Evolutionary conservation across 495 filamentous ascomycete species (phyloP).

Genomic region (Aspergillus haitiensis): DNA sequence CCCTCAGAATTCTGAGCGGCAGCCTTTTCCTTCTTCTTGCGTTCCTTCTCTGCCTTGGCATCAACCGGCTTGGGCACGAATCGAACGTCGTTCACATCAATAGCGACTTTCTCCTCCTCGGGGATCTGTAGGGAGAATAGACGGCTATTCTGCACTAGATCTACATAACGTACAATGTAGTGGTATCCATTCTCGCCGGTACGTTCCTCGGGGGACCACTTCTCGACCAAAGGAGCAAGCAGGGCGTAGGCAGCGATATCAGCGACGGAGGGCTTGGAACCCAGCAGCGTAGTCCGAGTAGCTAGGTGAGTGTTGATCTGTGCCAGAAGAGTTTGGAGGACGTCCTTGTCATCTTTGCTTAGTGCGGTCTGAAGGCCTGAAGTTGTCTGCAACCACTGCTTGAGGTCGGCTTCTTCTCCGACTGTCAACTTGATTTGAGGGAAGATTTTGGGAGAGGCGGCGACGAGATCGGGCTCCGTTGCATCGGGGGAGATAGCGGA

Average conservation of each 20-base stretch:
- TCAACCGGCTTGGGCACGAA: conserved; percentile 80
- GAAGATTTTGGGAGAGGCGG: conserved; percentile 61
- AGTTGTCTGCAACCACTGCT: conserved; percentile 79
- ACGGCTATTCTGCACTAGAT: conserved; percentile 89
- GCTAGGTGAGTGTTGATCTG: conserved; percentile 83
- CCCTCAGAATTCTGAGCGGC: conserved; percentile 49
- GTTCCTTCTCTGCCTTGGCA: conserved; percentile 85
- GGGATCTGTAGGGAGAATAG: conserved; percentile 71
- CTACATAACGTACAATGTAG: conserved; percentile 86
- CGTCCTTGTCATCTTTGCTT: conserved; percentile 57
- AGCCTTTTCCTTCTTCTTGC: conserved; percentile 82
- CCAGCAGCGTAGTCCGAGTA: conserved; percentile 84
- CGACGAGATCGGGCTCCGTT: conserved; percentile 51
- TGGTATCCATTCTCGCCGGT: conserved; percentile 89
- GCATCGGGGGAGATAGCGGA: conserved; percentile 48
- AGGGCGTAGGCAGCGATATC: conserved; percentile 84
- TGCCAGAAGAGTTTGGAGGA: conserved; percentile 56
- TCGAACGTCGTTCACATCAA: conserved; percentile 77
- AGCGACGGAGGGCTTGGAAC: conserved; percentile 85
- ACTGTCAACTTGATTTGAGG: conserved; percentile 66
- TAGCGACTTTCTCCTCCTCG: conserved; percentile 73
- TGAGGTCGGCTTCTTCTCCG: conserved; percentile 79
- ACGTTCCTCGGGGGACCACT: conserved; percentile 82
- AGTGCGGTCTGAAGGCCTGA: conserved; percentile 62
- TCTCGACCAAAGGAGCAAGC: conserved; percentile 72